A percentile compares a stretch with the other conserved stretches of the same genome.
Evolutionary conservation across 352 stramenopile species (phyloP).

Genomic region (Phytophthora sp.): DNA sequence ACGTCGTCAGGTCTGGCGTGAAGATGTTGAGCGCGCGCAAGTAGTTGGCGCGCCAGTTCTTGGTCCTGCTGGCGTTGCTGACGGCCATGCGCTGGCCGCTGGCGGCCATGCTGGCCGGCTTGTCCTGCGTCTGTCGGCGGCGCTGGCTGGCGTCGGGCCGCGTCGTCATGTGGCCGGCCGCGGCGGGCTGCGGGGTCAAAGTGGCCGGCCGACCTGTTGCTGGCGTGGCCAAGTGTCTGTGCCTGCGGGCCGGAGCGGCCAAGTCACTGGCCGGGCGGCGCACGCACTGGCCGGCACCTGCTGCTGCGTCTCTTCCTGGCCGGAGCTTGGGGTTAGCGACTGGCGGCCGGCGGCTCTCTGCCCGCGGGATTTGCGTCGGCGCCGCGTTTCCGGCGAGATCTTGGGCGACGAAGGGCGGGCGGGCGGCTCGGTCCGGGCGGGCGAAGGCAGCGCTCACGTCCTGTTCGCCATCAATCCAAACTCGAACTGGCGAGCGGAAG

Average conservation of each 20-base stretch:
- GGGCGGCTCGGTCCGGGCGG: background rate
- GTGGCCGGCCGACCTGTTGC: background rate
- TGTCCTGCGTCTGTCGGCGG: slow-evolving; percentile 10
- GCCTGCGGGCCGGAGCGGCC: background rate
- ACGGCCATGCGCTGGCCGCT: slow-evolving; percentile 32
- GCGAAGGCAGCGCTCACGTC: slow-evolving; percentile 11
- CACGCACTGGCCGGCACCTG: slow-evolving; percentile 2
- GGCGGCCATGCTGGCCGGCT: slow-evolving; percentile 12
- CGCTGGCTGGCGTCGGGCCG: background rate
- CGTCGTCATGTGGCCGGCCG: slow-evolving; percentile 18
- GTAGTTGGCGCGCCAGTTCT: slow-evolving; percentile 84
- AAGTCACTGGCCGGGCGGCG: slow-evolving; percentile 2
- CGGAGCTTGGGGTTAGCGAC: slow-evolving; percentile 16
- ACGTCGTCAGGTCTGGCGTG: slow-evolving; percentile 45
- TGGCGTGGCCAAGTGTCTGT: background rate
- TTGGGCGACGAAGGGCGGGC: background rate
- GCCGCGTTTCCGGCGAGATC: slow-evolving; percentile 1
- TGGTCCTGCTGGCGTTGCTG: slow-evolving; percentile 38
- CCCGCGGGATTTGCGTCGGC: slow-evolving; percentile 13
- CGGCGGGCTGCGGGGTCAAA: background rate
- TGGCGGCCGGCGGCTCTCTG: slow-evolving; percentile 22
- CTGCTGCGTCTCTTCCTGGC: slow-evolving; percentile 22
- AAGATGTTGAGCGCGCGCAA: slow-evolving; percentile 80
- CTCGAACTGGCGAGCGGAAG: slow-evolving; percentile 10
- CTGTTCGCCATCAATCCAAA: slow-evolving; percentile 35